Conservation (phyloP, 208 protist species). For the Wallacemonas sp. region DNA sequence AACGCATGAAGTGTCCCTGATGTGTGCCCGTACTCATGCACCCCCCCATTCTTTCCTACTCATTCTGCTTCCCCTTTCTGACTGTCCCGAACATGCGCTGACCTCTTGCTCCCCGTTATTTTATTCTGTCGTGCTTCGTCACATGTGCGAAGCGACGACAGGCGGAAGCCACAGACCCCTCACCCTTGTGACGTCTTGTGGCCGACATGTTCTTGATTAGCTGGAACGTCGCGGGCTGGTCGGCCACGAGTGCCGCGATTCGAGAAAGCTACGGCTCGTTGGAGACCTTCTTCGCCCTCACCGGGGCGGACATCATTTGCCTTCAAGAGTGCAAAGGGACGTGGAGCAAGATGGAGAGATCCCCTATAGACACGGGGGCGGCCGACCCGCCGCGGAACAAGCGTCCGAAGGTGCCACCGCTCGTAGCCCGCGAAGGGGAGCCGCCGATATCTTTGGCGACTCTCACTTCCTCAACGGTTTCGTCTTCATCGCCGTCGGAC, state of each 20-base stretch:
- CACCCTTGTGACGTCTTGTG: too few relatives aligned
- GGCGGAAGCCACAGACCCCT: too few relatives aligned
- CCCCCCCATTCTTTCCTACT: too few relatives aligned
- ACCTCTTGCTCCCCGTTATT: too few relatives aligned
- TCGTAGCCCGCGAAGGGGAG: constrained; percentile 3
- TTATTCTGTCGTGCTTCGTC: too few relatives aligned
- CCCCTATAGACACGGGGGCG: constrained; percentile 62
- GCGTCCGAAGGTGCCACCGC: neutral
- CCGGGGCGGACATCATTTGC: constrained; percentile 74
- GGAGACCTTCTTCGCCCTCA: constrained; percentile 57
- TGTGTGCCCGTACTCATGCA: too few relatives aligned
- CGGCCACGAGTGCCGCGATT: constrained; percentile 59
- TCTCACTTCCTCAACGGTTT: neutral
- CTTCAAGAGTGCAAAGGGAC: constrained; percentile 86
- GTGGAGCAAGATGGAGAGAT: constrained; percentile 42
- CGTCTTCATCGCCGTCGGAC: neutral
- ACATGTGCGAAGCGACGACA: too few relatives aligned
- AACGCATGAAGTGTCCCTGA: too few relatives aligned
- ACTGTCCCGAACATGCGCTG: too few relatives aligned
- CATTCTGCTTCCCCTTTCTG: too few relatives aligned
- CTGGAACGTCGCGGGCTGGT: constrained; percentile 90
- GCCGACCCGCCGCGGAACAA: constrained; percentile 35
- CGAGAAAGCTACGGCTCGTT: constrained; percentile 79
- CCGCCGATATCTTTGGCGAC: neutral
- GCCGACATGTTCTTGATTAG: constrained; percentile 73